Evolutionary conservation across 371 early-diverging fungal species (phyloP).

Genomic region (Polyrhizophydium stewartii): DNA sequence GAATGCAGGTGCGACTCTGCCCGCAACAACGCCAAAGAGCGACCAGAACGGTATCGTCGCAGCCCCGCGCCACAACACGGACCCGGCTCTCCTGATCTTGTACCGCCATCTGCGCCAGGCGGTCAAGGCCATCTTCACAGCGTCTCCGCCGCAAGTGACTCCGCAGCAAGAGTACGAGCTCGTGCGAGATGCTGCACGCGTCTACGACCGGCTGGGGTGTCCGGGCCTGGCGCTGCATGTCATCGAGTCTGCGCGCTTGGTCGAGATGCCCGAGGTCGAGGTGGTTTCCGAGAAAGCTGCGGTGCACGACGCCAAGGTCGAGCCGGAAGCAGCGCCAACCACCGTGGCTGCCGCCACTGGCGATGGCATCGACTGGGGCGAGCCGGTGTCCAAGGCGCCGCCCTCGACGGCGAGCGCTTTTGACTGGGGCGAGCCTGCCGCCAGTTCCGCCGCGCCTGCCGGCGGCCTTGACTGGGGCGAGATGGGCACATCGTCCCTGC

Average conservation of each 20-base stretch:
- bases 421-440: slow-evolving; percentile 33
- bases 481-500: slow-evolving; percentile 7
- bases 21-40: too few species aligned
- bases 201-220: slow-evolving; percentile 75
- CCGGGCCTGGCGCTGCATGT: slow-evolving; percentile 69
- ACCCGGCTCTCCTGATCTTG: slow-evolving; percentile 75
- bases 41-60: slow-evolving; percentile 2
- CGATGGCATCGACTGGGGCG: slow-evolving; percentile 25
- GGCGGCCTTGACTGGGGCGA: slow-evolving; percentile 38
- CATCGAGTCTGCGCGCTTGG: slow-evolving; percentile 23
- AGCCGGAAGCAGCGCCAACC: slow-evolving; percentile 7
- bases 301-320: slow-evolving; percentile 17
- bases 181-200: slow-evolving; percentile 51
- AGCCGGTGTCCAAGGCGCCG: slow-evolving; percentile 13
- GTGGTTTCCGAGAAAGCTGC: slow-evolving; percentile 6
- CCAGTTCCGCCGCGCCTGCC: not conserved
- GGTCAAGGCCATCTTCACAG: slow-evolving; percentile 30
- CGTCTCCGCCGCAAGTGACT: slow-evolving; percentile 17
- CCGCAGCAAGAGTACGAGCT: slow-evolving; percentile 49
- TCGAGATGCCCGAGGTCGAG: slow-evolving; percentile 22
- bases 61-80: slow-evolving; percentile 24
- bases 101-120: slow-evolving; percentile 60
- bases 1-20: too few species aligned
- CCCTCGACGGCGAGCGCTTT: slow-evolving; percentile 2
- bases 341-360: slow-evolving; percentile 4